Percentiles rank a stretch among this genome's conserved stretches.
phyloP scores from a whole-genome alignment of 2,329 filamentous ascomycete genomes.

The Fusarium chuoi region DNA sequence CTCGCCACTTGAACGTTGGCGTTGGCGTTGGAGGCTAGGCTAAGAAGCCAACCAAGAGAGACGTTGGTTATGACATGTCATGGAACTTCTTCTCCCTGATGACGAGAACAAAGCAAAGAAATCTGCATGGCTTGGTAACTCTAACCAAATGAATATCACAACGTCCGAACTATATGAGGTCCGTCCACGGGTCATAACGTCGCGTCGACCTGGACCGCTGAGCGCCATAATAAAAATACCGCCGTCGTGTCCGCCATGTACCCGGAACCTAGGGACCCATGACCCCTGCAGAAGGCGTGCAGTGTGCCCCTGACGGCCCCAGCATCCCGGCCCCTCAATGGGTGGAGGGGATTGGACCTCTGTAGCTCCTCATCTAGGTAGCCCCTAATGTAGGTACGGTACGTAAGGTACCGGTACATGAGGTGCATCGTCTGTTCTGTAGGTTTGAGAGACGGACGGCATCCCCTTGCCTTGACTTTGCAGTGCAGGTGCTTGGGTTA shows the following conservation, averaged over 20 bases:
- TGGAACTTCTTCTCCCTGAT: background rate
- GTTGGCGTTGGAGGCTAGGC: background rate
- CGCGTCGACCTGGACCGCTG: background rate
- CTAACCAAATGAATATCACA: conserved; percentile 14
- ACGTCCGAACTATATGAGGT: conserved; percentile 8
- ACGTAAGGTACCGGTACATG: conserved; percentile 4
- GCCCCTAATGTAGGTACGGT: conserved; percentile 41
- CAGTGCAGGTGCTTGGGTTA: background rate
- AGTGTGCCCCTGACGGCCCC: conserved; percentile 40
- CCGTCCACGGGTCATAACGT: conserved; percentile 3
- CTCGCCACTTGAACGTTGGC: background rate
- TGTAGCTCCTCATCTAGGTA: conserved; percentile 36
- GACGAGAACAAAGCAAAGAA: conserved; percentile 22
- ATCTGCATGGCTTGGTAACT: background rate
- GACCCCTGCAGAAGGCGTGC: conserved; percentile 30
- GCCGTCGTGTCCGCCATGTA: conserved; percentile 17
- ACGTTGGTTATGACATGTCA: conserved; percentile 18
- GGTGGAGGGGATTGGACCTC: conserved; percentile 13
- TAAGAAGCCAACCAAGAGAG: background rate
- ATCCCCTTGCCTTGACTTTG: conserved; percentile 3
- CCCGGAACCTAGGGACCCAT: conserved; percentile 14
- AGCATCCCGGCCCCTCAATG: conserved; percentile 19
- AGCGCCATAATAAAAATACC: conserved; percentile 1
- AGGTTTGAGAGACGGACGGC: background rate
- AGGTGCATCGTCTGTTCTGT: conserved; percentile 2